These are phyloP conservation scores for Cicer cuneatum DNA, from an alignment of 306 rosid species.

Conservation along the genomic window DNA sequence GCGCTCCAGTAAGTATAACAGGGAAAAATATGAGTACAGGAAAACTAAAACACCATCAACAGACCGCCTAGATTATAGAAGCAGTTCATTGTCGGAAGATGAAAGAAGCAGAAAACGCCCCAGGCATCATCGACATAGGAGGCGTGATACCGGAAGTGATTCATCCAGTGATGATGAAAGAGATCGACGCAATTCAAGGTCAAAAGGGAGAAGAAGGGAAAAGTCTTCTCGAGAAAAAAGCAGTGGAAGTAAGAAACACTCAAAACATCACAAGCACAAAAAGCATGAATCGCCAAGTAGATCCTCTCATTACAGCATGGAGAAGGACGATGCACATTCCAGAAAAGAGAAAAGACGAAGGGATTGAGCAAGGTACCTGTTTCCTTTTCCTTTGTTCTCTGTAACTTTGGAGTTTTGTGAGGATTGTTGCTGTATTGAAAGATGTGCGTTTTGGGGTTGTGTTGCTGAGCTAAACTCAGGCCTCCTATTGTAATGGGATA, in stretches of 20 bases:
- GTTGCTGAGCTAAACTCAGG: conserved; percentile 32
- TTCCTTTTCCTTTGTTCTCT: conserved; percentile 17
- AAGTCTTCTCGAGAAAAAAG: conserved; percentile 70
- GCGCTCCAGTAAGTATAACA: conserved; percentile 44
- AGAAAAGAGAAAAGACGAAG: conserved; percentile 63
- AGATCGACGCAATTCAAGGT: conserved; percentile 58
- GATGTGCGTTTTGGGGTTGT: conserved; percentile 28
- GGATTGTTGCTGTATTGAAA: conserved; percentile 19
- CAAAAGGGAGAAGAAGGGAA: conserved; percentile 60
- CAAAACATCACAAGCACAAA: conserved; percentile 64
- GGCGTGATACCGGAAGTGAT: conserved; percentile 63
- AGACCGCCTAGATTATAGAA: conserved; percentile 48
- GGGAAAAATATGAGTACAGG: conserved; percentile 47
- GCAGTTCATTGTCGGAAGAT: conserved; percentile 63
- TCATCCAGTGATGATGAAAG: conserved; percentile 59
- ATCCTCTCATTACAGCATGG: conserved; percentile 49
- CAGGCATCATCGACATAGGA: conserved; percentile 57
- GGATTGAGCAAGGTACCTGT: conserved; percentile 50
- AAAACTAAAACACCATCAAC: conserved; percentile 50
- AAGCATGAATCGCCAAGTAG: conserved; percentile 64
- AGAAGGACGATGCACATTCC: conserved; percentile 53
- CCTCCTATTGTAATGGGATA: conserved; percentile 16
- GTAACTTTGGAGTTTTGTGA: conserved; percentile 1
- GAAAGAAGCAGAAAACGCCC: conserved; percentile 69
- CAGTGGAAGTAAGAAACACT: conserved; percentile 64